Base-by-base conservation (phyloP, 192 early-diverging fungal genomes). In the Linnemannia schmuckeri region DNA sequence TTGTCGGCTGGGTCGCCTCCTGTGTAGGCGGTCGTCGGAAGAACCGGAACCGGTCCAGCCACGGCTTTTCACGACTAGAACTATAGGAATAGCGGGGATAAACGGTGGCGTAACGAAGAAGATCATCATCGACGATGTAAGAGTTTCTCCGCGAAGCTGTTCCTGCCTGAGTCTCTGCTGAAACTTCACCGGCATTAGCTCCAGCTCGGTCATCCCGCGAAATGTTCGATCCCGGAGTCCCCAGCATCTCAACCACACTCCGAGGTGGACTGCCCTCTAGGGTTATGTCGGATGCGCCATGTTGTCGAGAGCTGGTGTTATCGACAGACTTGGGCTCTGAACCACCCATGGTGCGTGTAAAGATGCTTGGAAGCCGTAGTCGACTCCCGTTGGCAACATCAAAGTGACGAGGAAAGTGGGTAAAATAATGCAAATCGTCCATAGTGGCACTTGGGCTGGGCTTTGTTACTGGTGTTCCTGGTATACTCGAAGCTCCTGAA, bases 361-460 rank as follows among this genome's bases (percentile, higher is more conserved):
- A 76, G 15, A 81, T 20, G 15, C 41, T 24, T 13, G 54, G 73
- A 22, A 81, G 46, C 37, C 33, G 74, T 22, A 70, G 35, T 38
- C 38, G 63, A 38, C 18, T 47, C 7, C 63, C 66, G 22, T 35
- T 41, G n/a, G 37, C 20, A 35, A 24, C 27, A 30, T 24, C 38
- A 54, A 70, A 68, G 30, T 52, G 76, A 4, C 63, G 76, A 22
- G 77, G 77, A 20, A 70, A 54, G n/a, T 76, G 75, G 1, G 47
- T 78, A 10, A 78, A 54, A 37, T 78, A 78, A 22, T 78, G 77
- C 15, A 68, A 24, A 52, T 35, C 61, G 33, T 5, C 17, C 40
- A 30, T 30, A 18, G 72, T 46, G 42, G 0, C 30, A 22, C 42
- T 47, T 30, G 10, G 72, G n/a, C 17, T 35, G n/a, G 27, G 27